Evolutionary conservation across 345 rosid genomes (phyloP), one percentile per base, ranked within the genome.

Genomic region (Tarenaya hassleriana): DNA sequence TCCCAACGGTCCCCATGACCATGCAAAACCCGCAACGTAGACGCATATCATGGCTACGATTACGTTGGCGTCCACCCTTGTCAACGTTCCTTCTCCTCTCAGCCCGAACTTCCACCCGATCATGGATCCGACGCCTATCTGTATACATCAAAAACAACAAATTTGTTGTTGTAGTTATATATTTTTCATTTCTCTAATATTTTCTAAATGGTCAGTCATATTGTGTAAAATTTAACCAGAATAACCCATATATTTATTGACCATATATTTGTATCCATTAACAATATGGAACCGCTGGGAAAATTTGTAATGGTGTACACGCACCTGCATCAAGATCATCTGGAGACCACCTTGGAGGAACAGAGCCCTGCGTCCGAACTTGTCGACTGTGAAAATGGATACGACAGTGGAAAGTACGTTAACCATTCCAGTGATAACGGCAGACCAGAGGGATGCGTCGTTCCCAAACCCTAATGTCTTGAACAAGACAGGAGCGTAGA

Each of bases 1-100:
- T 45, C 83, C 78, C 32, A 82, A 31, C 12, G 83, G 83, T 20
- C 85, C 85, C 89, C 81, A 78, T 13, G 89, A 82, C 75, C 72
- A 67, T 1, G 64, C 76, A 34, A 82, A 82, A n/a, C 83, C 83
- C 0, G 79, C 71, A 0, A 77, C 77, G 21, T 73, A 79, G 7
- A 70, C 13, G 31, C 81, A 76, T 29, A 79, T 60, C 47, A 77
- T 21, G 31, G 68, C 15, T 41, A 76, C 6, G 10, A 77, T 60
- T n/a, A 66, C 8, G 27, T 86, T 79, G 17, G 78, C 79, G 5
- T 77, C 62, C 53, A 67, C 38, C n/a, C 72, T 64, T 4, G 75
- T 73, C 71, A 86, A 52, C 1, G 72, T 42, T 8, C 58, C 70
- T 3, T 27, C 13, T 69, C 58, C 68, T 34, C 55, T 18, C 72